phyloP scores from a whole-genome alignment of 257 asterid species.

The Solanum ossicruentum region DNA sequence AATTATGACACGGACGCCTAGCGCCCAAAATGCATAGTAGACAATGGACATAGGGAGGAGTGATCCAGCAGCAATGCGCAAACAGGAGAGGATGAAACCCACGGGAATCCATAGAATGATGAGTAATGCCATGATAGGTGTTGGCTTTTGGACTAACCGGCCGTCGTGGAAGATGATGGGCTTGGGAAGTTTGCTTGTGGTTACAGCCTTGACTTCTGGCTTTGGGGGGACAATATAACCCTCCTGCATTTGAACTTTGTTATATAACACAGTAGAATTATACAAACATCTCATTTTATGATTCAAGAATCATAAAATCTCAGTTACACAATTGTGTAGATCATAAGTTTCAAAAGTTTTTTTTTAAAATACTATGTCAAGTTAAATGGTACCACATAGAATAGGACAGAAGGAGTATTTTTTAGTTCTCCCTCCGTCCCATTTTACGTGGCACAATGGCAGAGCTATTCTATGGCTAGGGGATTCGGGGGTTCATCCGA shows the following conservation, averaged over 20 bases:
- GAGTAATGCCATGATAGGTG: constrained; percentile 32
- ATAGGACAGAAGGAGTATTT: too few species aligned
- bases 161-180: constrained; percentile 65
- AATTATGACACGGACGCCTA: constrained; percentile 45
- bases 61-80: constrained; percentile 43
- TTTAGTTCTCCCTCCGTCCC: too few species aligned
- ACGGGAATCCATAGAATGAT: constrained; percentile 48
- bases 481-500: too few species aligned
- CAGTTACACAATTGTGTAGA: not conserved
- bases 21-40: constrained; percentile 43
- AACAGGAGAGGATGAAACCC: constrained; percentile 41
- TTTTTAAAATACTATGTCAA: too few species aligned
- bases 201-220: constrained; percentile 29
- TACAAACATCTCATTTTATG: too few species aligned
- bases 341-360: not conserved
- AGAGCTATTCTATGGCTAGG: too few species aligned
- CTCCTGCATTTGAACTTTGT: constrained; percentile 19
- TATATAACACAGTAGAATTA: too few species aligned
- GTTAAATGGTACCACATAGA: too few species aligned
- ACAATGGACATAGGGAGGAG: constrained; percentile 46
- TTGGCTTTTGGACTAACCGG: constrained; percentile 42
- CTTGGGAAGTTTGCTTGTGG: constrained; percentile 38
- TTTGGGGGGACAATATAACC: constrained; percentile 39
- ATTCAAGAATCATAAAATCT: too few species aligned
- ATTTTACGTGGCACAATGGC: too few species aligned